Evolutionary conservation across 805 yeast genomes (phyloP).

Genomic region (Wickerhamomyces rabaulensis): DNA sequence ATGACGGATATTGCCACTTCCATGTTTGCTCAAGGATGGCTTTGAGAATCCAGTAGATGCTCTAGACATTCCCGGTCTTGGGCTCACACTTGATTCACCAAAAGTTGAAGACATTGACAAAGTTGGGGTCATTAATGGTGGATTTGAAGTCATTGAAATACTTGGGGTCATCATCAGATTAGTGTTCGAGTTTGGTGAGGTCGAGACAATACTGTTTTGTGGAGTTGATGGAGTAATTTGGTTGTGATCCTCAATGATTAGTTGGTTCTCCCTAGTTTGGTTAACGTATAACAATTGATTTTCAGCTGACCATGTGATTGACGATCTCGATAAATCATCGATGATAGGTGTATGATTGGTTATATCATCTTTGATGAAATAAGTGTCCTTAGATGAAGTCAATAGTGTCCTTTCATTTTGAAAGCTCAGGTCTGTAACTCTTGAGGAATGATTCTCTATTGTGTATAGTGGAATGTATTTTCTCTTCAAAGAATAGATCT

Average conservation of each 20-base stretch:
- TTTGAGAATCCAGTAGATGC: conserved; percentile 14
- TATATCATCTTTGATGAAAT: conserved; percentile 44
- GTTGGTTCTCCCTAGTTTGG: conserved; percentile 32
- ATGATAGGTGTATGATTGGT: conserved; percentile 35
- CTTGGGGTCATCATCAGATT: neutral
- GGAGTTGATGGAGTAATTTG: conserved; percentile 1
- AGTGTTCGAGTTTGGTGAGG: conserved; percentile 11
- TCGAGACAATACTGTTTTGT: conserved; percentile 4
- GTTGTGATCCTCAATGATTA: conserved; percentile 32
- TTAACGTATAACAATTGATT: conserved; percentile 46
- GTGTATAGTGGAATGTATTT: conserved; percentile 64
- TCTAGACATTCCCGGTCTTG: conserved; percentile 23
- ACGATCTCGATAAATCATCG: conserved; percentile 45
- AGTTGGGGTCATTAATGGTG: conserved; percentile 4
- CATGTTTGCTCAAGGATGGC: conserved; percentile 15
- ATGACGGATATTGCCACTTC: conserved; percentile 6
- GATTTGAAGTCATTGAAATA: neutral
- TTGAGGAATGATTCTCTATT: conserved; percentile 42
- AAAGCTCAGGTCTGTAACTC: conserved; percentile 55
- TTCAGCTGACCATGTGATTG: conserved; percentile 55
- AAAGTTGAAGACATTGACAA: conserved; percentile 7
- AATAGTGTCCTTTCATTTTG: conserved; percentile 41
- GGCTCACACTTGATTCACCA: conserved; percentile 9
- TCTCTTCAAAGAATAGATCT: conserved; percentile 65
- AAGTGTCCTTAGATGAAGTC: conserved; percentile 47